Base-by-base conservation (phyloP, 352 stramenopile genomes). In the Elongisporangium anandrum region DNA sequence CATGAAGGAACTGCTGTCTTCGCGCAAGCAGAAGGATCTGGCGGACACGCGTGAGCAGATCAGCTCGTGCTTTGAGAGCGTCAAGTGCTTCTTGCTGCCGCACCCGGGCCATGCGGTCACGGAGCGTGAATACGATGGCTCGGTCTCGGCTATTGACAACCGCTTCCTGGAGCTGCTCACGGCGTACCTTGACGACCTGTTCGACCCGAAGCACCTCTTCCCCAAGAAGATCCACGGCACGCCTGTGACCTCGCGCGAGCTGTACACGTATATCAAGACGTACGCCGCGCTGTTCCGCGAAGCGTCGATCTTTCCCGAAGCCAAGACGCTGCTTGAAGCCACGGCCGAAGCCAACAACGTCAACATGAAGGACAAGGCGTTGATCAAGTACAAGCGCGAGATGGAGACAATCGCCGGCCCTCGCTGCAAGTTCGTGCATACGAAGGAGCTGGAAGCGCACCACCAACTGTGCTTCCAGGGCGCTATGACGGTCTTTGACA, bases 271-370 rank as follows among this genome's bases (percentile, higher is more conserved):
- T 74, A 98, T 99, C 65, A 96, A 98, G 64, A 94, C 91, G 23
- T 99, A 99, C 72, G 96, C 95, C 12, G 78, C 88, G 52, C 87
- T 99, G 41, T 99, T 99, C 86, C 82, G 95, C 22, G 88, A 96
- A 54, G 96, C 94, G 20, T 95, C 90, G 10, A 93, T 97, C 55
- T 99, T 99, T 70, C 97, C 97, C 0, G 94, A 99, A 68, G 96
- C 97, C 4, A 97, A 97, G 77, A 99, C 97, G 29, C 79, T 99
- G 68, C 71, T 99, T 19, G 95, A 98, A 61, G 97, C 97, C 6
- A 99, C 97, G 7, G 94, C 97, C 0, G 86, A 97, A 62, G 96
- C 96, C 22, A 99, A 99, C 81, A 99, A 99, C 68, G 80, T 92
- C 39, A 99, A 99, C 77, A 87, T 88, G 72, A 77, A 79, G 24